A percentile compares a stretch with the other conserved stretches of the same genome.
These are phyloP conservation scores for Chloranthus sessilifolius DNA, from an alignment of 164 flowering plant species.

Conservation along the genomic window DNA sequence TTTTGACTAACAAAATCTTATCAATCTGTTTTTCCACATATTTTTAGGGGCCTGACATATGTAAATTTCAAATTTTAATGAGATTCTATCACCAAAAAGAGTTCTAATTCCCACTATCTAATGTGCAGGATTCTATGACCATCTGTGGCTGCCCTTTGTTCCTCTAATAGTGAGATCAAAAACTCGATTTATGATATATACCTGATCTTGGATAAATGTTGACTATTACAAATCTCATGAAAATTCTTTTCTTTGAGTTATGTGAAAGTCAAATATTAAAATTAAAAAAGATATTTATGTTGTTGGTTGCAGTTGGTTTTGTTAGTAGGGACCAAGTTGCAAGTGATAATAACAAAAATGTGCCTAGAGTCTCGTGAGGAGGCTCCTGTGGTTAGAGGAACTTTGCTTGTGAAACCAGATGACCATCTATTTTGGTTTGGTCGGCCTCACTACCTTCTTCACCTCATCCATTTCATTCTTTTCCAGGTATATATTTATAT, in stretches of 20 bases:
- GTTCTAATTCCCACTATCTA: not conserved
- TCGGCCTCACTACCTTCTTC: conserved; percentile 44
- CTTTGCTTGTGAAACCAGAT: conserved; percentile 54
- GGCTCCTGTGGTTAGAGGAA: conserved; percentile 40
- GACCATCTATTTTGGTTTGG: conserved; percentile 64
- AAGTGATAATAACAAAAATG: conserved; percentile 60
- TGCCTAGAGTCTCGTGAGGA: conserved; percentile 41
- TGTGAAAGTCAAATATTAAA: too few species aligned
- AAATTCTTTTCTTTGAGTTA: too few species aligned
- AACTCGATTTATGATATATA: too few species aligned
- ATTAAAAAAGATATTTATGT: not conserved
- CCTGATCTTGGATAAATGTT: too few species aligned
- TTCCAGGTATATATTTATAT: conserved; percentile 65
- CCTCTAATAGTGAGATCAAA: conserved; percentile 47
- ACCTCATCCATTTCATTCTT: conserved; percentile 42
- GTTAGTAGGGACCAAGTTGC: conserved; percentile 51
- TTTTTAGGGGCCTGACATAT: too few species aligned
- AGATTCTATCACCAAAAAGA: too few species aligned
- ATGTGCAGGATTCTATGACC: conserved; percentile 43
- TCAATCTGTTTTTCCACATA: too few species aligned
- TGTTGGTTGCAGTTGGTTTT: conserved; percentile 35
- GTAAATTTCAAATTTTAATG: too few species aligned
- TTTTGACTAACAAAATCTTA: not conserved
- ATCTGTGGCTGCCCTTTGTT: conserved; percentile 62
- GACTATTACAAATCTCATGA: too few species aligned